Evolutionary conservation across 129 eudicot genomes (phyloP).

Genomic region (Pittosporum tobira): DNA sequence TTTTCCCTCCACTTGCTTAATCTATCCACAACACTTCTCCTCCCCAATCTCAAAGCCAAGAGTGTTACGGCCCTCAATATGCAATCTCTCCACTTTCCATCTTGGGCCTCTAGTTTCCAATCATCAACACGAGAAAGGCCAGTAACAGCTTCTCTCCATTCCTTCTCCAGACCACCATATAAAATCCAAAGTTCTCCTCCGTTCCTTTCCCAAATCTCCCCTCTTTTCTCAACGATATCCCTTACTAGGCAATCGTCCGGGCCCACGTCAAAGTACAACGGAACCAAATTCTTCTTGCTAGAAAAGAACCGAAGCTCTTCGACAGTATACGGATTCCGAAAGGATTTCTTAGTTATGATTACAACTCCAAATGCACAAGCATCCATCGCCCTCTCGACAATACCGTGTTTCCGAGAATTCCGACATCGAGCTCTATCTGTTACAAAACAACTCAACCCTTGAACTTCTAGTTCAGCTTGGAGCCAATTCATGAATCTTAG

Average conservation of each 20-base stretch:
- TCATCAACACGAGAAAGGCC: slow-evolving; percentile 81
- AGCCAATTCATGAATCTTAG: slow-evolving; percentile 86
- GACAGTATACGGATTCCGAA: slow-evolving; percentile 75
- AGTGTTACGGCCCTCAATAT: slow-evolving; percentile 79
- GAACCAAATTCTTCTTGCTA: slow-evolving; percentile 85
- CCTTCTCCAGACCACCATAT: slow-evolving; percentile 85
- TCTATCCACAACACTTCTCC: slow-evolving; percentile 89
- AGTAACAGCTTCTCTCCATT: slow-evolving; percentile 84
- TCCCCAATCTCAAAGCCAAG: slow-evolving; percentile 74
- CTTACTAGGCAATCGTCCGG: slow-evolving; percentile 89
- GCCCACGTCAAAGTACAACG: slow-evolving; percentile 77
- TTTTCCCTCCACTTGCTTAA: slow-evolving; percentile 83
- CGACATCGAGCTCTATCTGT: slow-evolving; percentile 72
- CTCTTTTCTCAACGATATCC: slow-evolving; percentile 80
- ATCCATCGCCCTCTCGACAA: slow-evolving; percentile 89
- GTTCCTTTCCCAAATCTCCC: slow-evolving; percentile 80
- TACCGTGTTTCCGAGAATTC: slow-evolving; percentile 57
- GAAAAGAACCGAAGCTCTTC: slow-evolving; percentile 86
- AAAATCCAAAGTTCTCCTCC: slow-evolving; percentile 89
- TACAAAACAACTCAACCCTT: slow-evolving; percentile 89
- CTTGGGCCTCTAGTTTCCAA: slow-evolving; percentile 91
- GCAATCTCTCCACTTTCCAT: slow-evolving; percentile 95
- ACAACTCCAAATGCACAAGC: slow-evolving; percentile 79
- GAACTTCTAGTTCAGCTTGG: slow-evolving; percentile 83
- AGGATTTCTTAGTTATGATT: slow-evolving; percentile 73